Base-by-base conservation (phyloP, 306 rosid genomes). In the Aeschynomene evenia region DNA sequence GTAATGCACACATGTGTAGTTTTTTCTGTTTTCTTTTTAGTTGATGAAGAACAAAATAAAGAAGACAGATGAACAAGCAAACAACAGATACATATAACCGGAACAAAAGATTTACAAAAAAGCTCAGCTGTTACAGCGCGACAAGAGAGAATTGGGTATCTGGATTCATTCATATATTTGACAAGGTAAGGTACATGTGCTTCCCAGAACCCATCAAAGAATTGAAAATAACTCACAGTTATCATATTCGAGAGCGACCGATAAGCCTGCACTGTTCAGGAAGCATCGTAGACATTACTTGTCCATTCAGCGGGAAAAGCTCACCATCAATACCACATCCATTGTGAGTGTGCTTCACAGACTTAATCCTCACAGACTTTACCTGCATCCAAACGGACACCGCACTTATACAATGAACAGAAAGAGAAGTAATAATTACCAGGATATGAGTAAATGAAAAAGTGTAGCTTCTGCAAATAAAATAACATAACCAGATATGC, bases 321-420 rank as follows among this genome's bases (percentile, higher is more conserved):
- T 94, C 99, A 52, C 99, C 99, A 85, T 94, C 99, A 77, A 94
- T 94, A 46, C 99, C 99, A 66, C 99, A 94, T 6, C 99, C 91
- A 13, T 81, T 86, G 77, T 91, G 95, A 51, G 86, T 85, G 84
- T 86, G 98, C 85, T 94, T 91, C 64, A 87, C 97, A 7, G 89
- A 74, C 79, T 89, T 88, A 67, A 94, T 88, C 89, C 87, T 94
- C 81, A 94, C 97, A 0, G 92, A 87, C 74, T 86, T 94, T 31
- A 84, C 99, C 99, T 94, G 87, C 82, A 86, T 72, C 66, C 50
- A 46, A 75, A 60, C 9, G 55, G 26, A 53, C 49, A 34, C 60
- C 31, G 26, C 23, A 23, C 55, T 81, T 63, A 79, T 42, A 74
- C 62, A 53, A 70, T 16, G 31, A 69, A 65, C 46, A 66, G 39